Evolutionary conservation across 257 asterid genomes (phyloP), one percentile per base, ranked within the genome.

Genomic region (Echites panduratus): DNA sequence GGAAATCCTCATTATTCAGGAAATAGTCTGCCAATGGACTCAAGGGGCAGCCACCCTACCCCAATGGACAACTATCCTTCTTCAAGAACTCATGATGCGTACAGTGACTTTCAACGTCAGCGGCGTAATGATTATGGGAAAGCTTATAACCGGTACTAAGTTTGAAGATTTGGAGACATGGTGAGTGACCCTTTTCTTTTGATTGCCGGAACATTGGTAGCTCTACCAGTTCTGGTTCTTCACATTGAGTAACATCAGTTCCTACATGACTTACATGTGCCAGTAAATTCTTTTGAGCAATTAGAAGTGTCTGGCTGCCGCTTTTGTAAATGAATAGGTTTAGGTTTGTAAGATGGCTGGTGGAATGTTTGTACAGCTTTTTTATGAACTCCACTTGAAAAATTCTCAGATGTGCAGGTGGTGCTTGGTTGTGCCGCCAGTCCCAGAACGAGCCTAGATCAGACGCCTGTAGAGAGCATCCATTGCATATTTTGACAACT

Each of bases 71-170:
- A 66, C 80, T 91, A 85, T 79, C 84, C 91, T 72, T 80, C 96
- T 76, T 86, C 91, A 48, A 88, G 97, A 81, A 85, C 92, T 80
- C 84, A 82, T 38, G 93, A 83, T 69, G 69, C 74, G 32, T 88
- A 84, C 57, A 90, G 80, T 5, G 89, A 91, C 70, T 85, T 87
- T 79, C 93, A 86, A 84, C 91, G 81, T 73, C 94, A 83, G 79
- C 86, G 95, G 75, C 96, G 87, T 27, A 91, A 85, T 71, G 93
- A 93, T 75, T 85, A 80, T 62, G 88, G 88, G 73, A 89, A 83
- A 76, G 71, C 96, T 45, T 87, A 85, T 79, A 83, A 87, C 77
- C 87, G 92, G 65, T 91, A 83, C 87, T 93, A 78, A 80, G 76
- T 77, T 87, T 80, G 77, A 76, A 58, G 73, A 70, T 74, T 80